Evolutionary conservation across 805 yeast species (phyloP), one percentile per base, ranked within the genome.

Genomic region (Cyberlindnera japonica): DNA sequence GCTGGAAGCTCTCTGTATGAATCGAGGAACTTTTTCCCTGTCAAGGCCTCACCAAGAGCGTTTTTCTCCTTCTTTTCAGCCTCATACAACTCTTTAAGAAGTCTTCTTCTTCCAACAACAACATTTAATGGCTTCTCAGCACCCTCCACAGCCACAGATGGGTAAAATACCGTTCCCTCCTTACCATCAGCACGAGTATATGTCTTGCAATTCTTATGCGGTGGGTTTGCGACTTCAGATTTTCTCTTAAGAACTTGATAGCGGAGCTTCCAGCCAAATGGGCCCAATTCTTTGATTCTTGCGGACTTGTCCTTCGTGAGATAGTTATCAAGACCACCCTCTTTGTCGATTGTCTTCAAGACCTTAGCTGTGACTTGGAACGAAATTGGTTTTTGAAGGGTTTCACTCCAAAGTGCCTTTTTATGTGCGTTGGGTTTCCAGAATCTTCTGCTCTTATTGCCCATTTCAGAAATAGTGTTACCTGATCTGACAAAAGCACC

Each of bases 241-340:
- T 63, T 57, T 43, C 62, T 61, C 53, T 63, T 64, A 55, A 91
- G 61, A 13, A 93, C 79, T 41, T 79, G 75, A 61, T 83, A 90
- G 57, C 91, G 82, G 51, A 93, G 70, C 53, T 76, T 77, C 98
- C 98, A 93, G 24, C 98, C 99, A 42, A 76, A 71, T 40, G 90
- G 83, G 0, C 99, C 99, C 57, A 93, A 68, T 60, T 93, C 95
- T 68, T 93, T 93, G 49, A 87, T 71, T 67, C 99, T 75, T 3
- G 95, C 95, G 6, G 95, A 71, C 51, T 84, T 87, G 44, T 89
- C 95, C 64, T 93, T 93, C 31, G 79, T 73, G 46, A 93, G 63
- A 59, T 93, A 93, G 49, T 81, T 81, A 59, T 93, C 99, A 41
- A 93, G 70, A 5, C 99, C 99, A 47, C 99, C 99, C 62, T 91